Base-by-base conservation (phyloP, 2,329 filamentous ascomycete genomes). In the Chaetomium globosum region DNA sequence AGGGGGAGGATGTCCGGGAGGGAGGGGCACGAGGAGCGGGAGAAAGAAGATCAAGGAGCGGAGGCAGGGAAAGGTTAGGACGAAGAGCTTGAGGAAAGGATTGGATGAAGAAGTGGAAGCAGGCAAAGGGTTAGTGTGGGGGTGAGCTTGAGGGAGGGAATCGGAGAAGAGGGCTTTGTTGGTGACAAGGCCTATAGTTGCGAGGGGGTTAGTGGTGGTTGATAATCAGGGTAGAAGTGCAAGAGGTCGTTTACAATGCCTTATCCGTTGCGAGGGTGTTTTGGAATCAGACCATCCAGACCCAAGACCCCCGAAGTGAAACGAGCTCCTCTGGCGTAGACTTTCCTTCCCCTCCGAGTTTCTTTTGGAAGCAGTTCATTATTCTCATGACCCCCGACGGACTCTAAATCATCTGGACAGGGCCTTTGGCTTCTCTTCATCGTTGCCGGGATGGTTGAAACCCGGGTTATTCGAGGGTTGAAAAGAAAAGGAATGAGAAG, bases 91-190 rank as follows among this genome's bases (percentile, higher is more conserved):
- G 72, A 88, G 80, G 16, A 81, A 82, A 19, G 83, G 83, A 67
- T n/a, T n/a, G n/a, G n/a, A 89, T 79, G 72, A 85, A 79, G 77
- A 91, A 90, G 77, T 90, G 88, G 76, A 89, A 89, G 61, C 85
- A 80, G 57, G 87, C 87, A 72, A 90, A 90, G 43, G 84, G n/a
- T 83, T 58, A 89, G 82, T 75, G 90, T n/a, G n/a, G n/a, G 87
- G 66, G 81, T 83, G 33, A 86, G 80, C 72, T 85, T 86, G 72
- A 88, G 80, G 16, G 81, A 82, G n/a, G 83, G 83, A 67, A n/a
- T 88, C 84, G 28, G 83, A 84, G 78, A 90, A 90, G 75, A 90
- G 88, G 68, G 83, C 83, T 76, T 90, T 90, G 78, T 90, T 90
- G 51, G 85, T 87, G 74, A 89, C 86, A 72, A 89, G 88, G 55